A percentile compares a stretch with the other conserved stretches of the same genome.
Conservation (phyloP, 2,329 filamentous ascomycete genomes). For the Epichloe bromicola region DNA sequence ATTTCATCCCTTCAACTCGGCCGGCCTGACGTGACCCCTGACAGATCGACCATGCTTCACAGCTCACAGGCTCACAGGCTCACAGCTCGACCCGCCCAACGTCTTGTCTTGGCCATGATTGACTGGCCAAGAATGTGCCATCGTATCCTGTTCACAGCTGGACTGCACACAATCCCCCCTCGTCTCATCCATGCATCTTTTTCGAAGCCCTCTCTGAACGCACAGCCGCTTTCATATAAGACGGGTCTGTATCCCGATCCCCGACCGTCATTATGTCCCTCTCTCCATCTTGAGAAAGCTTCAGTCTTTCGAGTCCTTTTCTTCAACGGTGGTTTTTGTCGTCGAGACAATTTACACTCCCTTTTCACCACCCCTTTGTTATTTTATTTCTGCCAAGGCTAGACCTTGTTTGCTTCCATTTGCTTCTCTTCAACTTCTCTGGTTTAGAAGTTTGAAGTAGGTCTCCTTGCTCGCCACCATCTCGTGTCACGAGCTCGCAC, state of each 20-base stretch:
- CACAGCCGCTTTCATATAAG: conserved; percentile 6
- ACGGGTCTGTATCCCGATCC: not conserved
- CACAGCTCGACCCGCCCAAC: too few species aligned
- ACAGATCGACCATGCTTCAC: not conserved
- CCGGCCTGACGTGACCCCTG: not conserved
- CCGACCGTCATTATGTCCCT: not conserved
- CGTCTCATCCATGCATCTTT: not conserved
- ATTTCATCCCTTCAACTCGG: too few species aligned
- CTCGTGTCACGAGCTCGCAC: not conserved
- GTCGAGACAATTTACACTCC: conserved; percentile 21
- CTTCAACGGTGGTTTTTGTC: conserved; percentile 11
- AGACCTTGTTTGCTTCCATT: conserved; percentile 19
- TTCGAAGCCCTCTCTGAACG: not conserved
- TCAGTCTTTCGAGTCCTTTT: conserved; percentile 6
- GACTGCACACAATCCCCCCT: not conserved
- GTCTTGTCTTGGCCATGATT: not conserved
- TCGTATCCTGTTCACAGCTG: not conserved
- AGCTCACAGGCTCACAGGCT: too few species aligned
- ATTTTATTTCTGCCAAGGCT: conserved; percentile 16
- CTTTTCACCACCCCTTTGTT: conserved; percentile 5
- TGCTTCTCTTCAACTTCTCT: conserved; percentile 12
- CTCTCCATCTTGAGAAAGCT: not conserved
- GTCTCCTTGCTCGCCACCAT: conserved; percentile 6
- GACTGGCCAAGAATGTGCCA: not conserved
- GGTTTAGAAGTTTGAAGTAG: conserved; percentile 7